phyloP scores from a whole-genome alignment of 2,329 filamentous ascomycete species.

The Phialophora verrucosa region DNA sequence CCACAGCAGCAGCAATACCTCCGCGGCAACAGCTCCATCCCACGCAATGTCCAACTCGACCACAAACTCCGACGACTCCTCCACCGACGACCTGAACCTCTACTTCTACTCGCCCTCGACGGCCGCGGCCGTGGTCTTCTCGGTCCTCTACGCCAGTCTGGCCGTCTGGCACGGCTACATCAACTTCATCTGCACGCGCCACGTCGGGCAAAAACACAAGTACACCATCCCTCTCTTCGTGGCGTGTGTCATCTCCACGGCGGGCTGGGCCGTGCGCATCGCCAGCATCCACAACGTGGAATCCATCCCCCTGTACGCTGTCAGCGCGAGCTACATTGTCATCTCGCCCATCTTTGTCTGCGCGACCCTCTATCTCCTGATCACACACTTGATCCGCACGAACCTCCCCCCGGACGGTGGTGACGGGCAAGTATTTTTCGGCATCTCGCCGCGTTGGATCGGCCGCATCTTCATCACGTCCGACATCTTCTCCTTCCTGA shows the following conservation, averaged over 20 bases:
- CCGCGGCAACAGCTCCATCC: neutral
- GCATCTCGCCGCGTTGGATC: constrained; percentile 48
- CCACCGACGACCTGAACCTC: constrained; percentile 39
- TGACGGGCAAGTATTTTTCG: constrained; percentile 45
- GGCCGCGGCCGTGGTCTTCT: constrained; percentile 51
- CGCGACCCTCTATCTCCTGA: constrained; percentile 59
- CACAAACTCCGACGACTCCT: neutral
- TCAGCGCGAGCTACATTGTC: constrained; percentile 52
- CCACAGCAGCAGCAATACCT: too few relatives aligned
- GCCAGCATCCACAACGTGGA: constrained; percentile 47
- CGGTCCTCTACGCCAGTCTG: constrained; percentile 50
- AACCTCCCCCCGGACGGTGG: constrained; percentile 43
- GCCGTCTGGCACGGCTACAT: constrained; percentile 49
- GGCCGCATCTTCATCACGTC: constrained; percentile 55
- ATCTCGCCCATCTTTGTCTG: constrained; percentile 58
- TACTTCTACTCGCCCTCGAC: constrained; percentile 56
- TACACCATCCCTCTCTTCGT: constrained; percentile 55
- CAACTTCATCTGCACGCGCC: constrained; percentile 51
- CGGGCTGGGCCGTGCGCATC: constrained; percentile 50
- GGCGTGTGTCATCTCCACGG: constrained; percentile 52
- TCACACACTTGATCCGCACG: constrained; percentile 54
- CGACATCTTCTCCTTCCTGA: constrained; percentile 54
- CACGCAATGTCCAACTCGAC: neutral
- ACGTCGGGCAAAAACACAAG: constrained; percentile 41
- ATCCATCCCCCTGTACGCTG: constrained; percentile 48